Evolutionary conservation across 768 basidiomycete genomes (phyloP).

Genomic region (Chlorophyllum brunneum): DNA sequence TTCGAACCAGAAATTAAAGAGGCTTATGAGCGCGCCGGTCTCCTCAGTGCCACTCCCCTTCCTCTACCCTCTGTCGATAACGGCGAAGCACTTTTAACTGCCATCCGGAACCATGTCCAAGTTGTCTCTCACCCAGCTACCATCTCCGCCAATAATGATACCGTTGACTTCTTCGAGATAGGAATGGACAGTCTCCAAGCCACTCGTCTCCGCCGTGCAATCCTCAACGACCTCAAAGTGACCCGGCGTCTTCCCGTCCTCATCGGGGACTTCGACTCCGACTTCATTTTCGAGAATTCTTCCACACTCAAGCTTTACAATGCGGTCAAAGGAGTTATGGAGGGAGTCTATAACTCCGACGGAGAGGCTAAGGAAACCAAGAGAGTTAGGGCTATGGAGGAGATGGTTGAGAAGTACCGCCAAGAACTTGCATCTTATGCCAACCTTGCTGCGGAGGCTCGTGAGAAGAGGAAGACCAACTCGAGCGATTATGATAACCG

Average conservation of each 20-base stretch:
- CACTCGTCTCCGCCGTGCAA: slow-evolving; percentile 27
- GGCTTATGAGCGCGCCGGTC: slow-evolving; percentile 27
- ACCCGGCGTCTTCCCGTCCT: slow-evolving; percentile 16
- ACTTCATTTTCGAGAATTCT: slow-evolving; percentile 29
- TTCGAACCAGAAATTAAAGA: slow-evolving; percentile 32
- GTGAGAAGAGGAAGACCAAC: not conserved
- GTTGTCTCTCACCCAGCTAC: slow-evolving; percentile 13
- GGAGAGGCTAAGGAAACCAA: slow-evolving; percentile 15
- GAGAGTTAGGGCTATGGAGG: slow-evolving; percentile 21
- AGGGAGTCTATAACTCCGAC: slow-evolving; percentile 11
- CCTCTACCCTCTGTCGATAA: slow-evolving; percentile 20
- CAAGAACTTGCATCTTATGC: slow-evolving; percentile 14
- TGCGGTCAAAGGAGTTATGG: slow-evolving; percentile 20
- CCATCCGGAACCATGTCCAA: slow-evolving; percentile 21
- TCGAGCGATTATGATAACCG: slow-evolving; percentile 4
- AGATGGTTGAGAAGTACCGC: slow-evolving; percentile 25
- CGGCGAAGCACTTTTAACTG: slow-evolving; percentile 18
- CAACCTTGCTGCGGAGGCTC: slow-evolving; percentile 4
- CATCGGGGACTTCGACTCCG: slow-evolving; percentile 18
- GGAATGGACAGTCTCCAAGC: slow-evolving; percentile 41
- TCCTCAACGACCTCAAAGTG: slow-evolving; percentile 22
- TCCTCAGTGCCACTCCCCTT: slow-evolving; percentile 20
- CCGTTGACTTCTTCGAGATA: slow-evolving; percentile 33
- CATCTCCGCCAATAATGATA: slow-evolving; percentile 17
- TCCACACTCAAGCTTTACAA: slow-evolving; percentile 22